Evolutionary conservation across 352 stramenopile species (phyloP).

Genomic region (Pythium biforme): DNA sequence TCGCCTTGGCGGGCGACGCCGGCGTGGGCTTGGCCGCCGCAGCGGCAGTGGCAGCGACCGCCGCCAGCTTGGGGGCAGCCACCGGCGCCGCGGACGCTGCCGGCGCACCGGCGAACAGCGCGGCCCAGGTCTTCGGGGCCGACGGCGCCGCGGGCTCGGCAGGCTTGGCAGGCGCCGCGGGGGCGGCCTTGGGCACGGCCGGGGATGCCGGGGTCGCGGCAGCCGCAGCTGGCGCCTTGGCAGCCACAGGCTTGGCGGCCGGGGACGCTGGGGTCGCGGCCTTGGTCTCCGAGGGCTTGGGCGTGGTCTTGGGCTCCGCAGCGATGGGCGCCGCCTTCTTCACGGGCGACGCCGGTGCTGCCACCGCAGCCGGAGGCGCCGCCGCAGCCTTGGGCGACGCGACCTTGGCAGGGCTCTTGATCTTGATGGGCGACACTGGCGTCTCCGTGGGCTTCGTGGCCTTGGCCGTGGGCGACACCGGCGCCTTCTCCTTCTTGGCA

Average conservation of each 20-base stretch:
- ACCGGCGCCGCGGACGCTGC: conserved; percentile 21
- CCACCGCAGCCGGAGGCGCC: conserved; percentile 5
- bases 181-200: conserved; percentile 28
- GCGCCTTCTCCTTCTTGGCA: conserved; percentile 30
- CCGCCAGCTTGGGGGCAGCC: conserved; percentile 29
- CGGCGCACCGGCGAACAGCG: conserved; percentile 38
- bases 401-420: conserved; percentile 24
- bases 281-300: conserved; percentile 37
- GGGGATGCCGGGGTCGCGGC: conserved; percentile 27
- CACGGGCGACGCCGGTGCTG: conserved; percentile 32
- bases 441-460: conserved; percentile 22
- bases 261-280: conserved; percentile 32
- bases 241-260: conserved; percentile 12
- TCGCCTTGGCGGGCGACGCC: neutral
- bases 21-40: conserved; percentile 7
- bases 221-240: conserved; percentile 14
- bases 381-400: conserved; percentile 31
- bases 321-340: conserved; percentile 32
- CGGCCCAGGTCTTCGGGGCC: conserved; percentile 56
- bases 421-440: conserved; percentile 35
- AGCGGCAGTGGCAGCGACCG: conserved; percentile 13
- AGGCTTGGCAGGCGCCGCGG: conserved; percentile 28
- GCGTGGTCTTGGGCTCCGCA: conserved; percentile 35
- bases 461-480: conserved; percentile 14
- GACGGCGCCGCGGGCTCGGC: conserved; percentile 34